Base-by-base conservation (phyloP, 2,329 filamentous ascomycete species). In the Magnaporthales sp. region DNA sequence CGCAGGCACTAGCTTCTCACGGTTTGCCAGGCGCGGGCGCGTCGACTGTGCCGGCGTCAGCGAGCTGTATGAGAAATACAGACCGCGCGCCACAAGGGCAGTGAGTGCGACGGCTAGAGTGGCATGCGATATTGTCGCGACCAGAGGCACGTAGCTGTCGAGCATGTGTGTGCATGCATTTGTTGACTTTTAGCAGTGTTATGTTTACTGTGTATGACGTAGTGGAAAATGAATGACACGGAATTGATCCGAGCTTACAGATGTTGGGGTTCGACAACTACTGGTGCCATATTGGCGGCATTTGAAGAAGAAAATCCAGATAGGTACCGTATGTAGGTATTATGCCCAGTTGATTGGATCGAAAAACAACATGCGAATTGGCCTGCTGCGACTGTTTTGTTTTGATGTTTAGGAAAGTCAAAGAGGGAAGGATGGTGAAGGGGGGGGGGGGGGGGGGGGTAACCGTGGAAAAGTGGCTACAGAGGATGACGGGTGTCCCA, bases 21-120 rank as follows among this genome's bases (percentile, higher is more conserved):
- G 76, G 63, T 74, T 72, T 4, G 72, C 68, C n/a, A 71, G 71
- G 13, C 78, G 77, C 27, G 72, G 72, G 11, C 77, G 74, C 1
- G 77, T 79, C 67, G 77, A 73, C 60, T 78, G 76, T 24, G 75
- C 71, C 9, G 78, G 78, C 0, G 73, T 69, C 1, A 78, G 69
- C 8, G 71, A 72, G 64, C 71, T 74, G 66, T 77, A 77, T 0
- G 77, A 78, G 63, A 72, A 74, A 62, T 75, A 75, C 30, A 80
- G 72, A 64, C 77, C 75, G 22, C 67, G 67, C 26, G 70, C 72
- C 13, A 79, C 74, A 0, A 70, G 72, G 68, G 74, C 76, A 9
- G 71, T 75, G 66, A 77, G 71, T 68, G 77, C 77, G 58, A 73
- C 63, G 10, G 73, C 70, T 2, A 73, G 69, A 24, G 67, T 63